Conservation (phyloP, 140 eudicot genomes). For the Cichorium intybus region DNA sequence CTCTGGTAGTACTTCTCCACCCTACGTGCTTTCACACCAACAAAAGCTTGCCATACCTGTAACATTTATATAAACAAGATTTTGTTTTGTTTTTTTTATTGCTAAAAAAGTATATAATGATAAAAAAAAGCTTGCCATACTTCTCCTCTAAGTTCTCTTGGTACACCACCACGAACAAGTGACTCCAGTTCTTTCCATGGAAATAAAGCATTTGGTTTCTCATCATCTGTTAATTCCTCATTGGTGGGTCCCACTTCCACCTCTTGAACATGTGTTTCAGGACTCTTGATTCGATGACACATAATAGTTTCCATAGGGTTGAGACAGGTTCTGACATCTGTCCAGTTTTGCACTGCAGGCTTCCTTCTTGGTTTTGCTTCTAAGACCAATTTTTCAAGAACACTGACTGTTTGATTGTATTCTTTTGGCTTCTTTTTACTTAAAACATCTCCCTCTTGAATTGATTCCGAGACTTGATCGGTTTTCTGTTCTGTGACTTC, state of each 20-base stretch:
- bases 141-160: constrained; percentile 93
- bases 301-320: constrained; percentile 51
- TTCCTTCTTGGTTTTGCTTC: constrained; percentile 25
- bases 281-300: constrained; percentile 56
- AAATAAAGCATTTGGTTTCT: constrained; percentile 27
- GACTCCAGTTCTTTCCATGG: constrained; percentile 73
- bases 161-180: constrained; percentile 95
- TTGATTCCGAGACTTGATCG: constrained; percentile 28
- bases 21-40: constrained; percentile 83
- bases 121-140: constrained; percentile 35
- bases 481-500: constrained; percentile 36
- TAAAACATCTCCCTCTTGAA: constrained; percentile 35
- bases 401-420: constrained; percentile 32
- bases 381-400: constrained; percentile 32
- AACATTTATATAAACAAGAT: constrained; percentile 14
- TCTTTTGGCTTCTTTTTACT: constrained; percentile 30
- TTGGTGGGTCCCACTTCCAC: constrained; percentile 29
- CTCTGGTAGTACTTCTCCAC: constrained; percentile 75
- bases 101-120: background rate
- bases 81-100: background rate
- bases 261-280: constrained; percentile 32
- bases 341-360: constrained; percentile 59
- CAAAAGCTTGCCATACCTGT: constrained; percentile 98
- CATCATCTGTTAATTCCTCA: constrained; percentile 30
- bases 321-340: constrained; percentile 67